Conservation (phyloP, 257 asterid genomes). For the Salvia rosmarinus region DNA sequence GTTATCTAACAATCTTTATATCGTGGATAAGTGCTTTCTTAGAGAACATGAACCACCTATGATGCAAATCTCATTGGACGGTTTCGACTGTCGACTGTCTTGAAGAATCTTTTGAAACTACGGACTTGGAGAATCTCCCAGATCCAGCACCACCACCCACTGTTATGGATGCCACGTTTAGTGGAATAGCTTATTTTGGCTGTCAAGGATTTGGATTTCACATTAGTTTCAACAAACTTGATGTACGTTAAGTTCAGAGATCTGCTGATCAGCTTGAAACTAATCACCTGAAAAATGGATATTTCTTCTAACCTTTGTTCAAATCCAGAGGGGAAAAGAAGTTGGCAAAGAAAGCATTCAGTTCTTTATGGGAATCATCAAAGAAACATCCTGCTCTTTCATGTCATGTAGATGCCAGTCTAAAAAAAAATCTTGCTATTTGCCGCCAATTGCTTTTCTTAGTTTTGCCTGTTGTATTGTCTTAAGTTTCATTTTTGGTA, state of each 20-base stretch:
- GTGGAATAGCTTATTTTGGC: constrained; percentile 21
- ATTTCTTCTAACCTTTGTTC: constrained; percentile 5
- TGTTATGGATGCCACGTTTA: constrained; percentile 13
- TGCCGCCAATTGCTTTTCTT: background rate
- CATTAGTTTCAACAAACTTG: background rate
- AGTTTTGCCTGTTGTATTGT: background rate
- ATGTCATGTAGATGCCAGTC: constrained; percentile 2
- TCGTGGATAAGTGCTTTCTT: background rate
- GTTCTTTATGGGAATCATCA: background rate
- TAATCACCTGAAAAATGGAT: background rate
- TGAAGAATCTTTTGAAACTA: background rate
- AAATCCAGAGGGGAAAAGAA: background rate
- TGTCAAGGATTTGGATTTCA: constrained; percentile 1
- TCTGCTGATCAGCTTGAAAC: constrained; percentile 18
- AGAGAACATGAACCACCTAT: background rate
- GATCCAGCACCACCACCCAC: constrained; percentile 25
- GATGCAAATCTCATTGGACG: background rate
- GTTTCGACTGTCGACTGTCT: background rate
- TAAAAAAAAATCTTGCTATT: background rate
- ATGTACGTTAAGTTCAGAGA: background rate
- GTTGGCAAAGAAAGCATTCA: background rate
- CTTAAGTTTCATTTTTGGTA: background rate
- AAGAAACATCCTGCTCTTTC: background rate
- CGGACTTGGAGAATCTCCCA: background rate
- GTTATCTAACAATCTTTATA: background rate